Evolutionary conservation across 495 filamentous ascomycete genomes (phyloP).

Genomic region (Daldinia concentrica): DNA sequence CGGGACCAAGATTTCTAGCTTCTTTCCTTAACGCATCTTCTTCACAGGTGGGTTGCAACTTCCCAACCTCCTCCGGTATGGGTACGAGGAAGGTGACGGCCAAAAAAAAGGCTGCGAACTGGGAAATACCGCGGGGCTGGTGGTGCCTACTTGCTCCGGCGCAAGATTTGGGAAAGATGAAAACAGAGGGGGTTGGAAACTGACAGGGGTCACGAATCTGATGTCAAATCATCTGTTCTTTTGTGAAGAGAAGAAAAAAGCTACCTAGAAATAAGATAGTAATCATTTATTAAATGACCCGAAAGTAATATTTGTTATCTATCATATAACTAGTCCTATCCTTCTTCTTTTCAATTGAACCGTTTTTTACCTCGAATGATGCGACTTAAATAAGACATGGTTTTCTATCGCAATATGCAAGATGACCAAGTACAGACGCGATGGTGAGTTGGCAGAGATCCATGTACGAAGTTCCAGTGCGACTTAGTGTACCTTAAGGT

Average conservation of each 20-base stretch:
- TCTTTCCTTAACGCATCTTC: conserved; percentile 44
- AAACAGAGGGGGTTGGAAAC: conserved; percentile 47
- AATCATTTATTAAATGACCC: conserved; percentile 9
- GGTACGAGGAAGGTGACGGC: conserved; percentile 35
- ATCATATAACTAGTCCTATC: background rate
- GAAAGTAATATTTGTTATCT: conserved; percentile 9
- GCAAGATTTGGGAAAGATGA: conserved; percentile 23
- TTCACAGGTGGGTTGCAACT: conserved; percentile 34
- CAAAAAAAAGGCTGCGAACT: conserved; percentile 26
- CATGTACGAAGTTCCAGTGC: conserved; percentile 1
- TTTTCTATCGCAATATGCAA: conserved; percentile 33
- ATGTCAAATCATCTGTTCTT: conserved; percentile 21
- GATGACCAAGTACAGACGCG: conserved; percentile 30
- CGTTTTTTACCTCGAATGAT: conserved; percentile 14
- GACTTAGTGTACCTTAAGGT: background rate
- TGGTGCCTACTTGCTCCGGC: conserved; percentile 27
- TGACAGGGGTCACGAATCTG: conserved; percentile 39
- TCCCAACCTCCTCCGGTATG: conserved; percentile 46
- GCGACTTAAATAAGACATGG: conserved; percentile 18
- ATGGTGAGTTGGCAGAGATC: conserved; percentile 41
- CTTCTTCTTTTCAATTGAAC: conserved; percentile 14
- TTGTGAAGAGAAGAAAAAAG: background rate
- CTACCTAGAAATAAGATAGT: background rate
- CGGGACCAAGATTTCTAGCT: conserved; percentile 30
- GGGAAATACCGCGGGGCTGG: conserved; percentile 49